A percentile compares a stretch with the other conserved stretches of the same genome.
These are phyloP conservation scores for Zygoascus tannicola DNA, from an alignment of 805 yeast genomes.

Conservation along the genomic window DNA sequence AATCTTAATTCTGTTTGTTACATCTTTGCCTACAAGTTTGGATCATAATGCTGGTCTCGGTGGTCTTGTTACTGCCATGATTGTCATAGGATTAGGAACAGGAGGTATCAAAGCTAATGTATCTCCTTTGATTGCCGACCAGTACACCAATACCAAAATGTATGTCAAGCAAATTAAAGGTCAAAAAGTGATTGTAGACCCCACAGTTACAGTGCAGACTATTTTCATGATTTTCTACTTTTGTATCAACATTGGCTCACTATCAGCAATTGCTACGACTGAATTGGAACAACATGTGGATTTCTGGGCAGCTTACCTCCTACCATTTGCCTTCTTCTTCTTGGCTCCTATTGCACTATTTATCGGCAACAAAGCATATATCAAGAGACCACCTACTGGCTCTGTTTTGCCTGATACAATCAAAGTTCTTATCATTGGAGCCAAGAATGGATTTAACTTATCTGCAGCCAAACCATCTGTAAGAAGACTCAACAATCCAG, in stretches of 20 bases:
- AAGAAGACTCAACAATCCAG: conserved; percentile 34
- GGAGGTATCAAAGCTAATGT: conserved; percentile 77
- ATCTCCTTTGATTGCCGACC: conserved; percentile 67
- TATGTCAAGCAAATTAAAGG: conserved; percentile 55
- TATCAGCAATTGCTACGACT: conserved; percentile 69
- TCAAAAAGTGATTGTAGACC: conserved; percentile 59
- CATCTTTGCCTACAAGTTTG: conserved; percentile 56
- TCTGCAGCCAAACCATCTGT: conserved; percentile 50
- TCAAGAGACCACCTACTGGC: conserved; percentile 53
- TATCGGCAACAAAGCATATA: conserved; percentile 45
- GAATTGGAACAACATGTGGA: conserved; percentile 58
- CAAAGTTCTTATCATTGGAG: conserved; percentile 35
- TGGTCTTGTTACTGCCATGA: conserved; percentile 49
- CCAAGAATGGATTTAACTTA: conserved; percentile 41
- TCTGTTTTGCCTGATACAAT: conserved; percentile 49
- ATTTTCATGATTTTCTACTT: conserved; percentile 69
- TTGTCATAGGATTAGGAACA: conserved; percentile 64
- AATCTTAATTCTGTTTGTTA: conserved; percentile 53
- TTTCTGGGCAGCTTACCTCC: conserved; percentile 55
- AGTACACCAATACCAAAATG: conserved; percentile 52
- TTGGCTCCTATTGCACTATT: conserved; percentile 46
- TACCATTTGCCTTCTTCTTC: conserved; percentile 62
- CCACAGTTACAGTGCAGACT: conserved; percentile 60
- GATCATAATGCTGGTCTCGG: conserved; percentile 42
- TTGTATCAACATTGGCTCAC: conserved; percentile 66